Base-by-base conservation (phyloP, 164 flowering plant species). In the Sedum album region DNA sequence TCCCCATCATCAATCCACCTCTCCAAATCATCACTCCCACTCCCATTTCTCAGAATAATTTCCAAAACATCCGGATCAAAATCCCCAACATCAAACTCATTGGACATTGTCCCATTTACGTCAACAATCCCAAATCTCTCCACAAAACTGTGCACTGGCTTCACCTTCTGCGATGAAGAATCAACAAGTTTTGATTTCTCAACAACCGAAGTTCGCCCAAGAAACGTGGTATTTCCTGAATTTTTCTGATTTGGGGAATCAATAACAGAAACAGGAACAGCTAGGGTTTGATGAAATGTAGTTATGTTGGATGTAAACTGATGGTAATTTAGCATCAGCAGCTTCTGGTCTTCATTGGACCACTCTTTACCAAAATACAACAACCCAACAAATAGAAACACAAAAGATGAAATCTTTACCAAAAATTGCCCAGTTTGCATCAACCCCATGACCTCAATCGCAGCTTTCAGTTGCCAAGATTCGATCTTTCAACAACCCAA, bases 21-120 rank as follows among this genome's bases (percentile, higher is more conserved):
- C 20, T 35, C 38, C 7, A 49, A 35, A 65, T 35, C 70, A 53
- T 35, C 38, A 28, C 69, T 79, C 62, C 15, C 80, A 36, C 69
- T 84, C 23, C 69, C 38, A 35, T 35, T 35, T 35, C 38, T 79
- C n/a, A n/a, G n/a, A 57, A 17, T 79, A 36, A 79, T 80, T 60
- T 79, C 79, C 88, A 80, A 79, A 75, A 80, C 73, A 79, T 86
- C 94, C 23, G 87, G 82, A 78, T 91, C 92, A 63, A 81, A 83
- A 31, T 82, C 89, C 35, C 95, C 99, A 46, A 91, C 80, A 72
- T 81, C 88, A 60, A 94, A 94, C 1, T 91, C 87, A 21, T 86
- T 88, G 35, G 79, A 61, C 99, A 91, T 94, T 57, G 83, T 80
- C 26, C 98, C 99, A 60, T 87, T 83, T 81, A 80, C 92, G 49